Conservation (phyloP, 768 basidiomycete species). For the Lentinula aciculospora region DNA sequence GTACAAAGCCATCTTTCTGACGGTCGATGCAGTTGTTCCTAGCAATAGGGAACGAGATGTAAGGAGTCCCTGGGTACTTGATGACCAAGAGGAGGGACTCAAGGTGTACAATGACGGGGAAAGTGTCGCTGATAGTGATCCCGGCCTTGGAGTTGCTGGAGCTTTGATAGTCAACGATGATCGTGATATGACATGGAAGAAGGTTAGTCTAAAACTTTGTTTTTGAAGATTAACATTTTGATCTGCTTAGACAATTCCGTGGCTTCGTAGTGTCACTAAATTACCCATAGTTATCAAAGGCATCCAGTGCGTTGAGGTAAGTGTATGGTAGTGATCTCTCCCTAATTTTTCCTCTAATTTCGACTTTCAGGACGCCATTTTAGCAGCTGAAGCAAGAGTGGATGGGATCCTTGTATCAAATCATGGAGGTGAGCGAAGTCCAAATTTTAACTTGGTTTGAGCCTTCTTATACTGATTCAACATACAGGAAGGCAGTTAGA, state of each 20-base stretch:
- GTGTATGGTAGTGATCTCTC: conserved; percentile 8
- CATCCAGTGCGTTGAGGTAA: conserved; percentile 67
- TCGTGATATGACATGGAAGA: conserved; percentile 74
- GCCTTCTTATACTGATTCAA: not conserved
- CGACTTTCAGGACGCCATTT: conserved; percentile 65
- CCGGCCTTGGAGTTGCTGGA: conserved; percentile 61
- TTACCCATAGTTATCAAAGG: conserved; percentile 76
- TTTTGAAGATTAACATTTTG: not conserved
- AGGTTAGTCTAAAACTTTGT: conserved; percentile 12
- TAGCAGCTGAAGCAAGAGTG: conserved; percentile 81
- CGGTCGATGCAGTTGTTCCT: conserved; percentile 83
- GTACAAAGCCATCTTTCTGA: conserved; percentile 86
- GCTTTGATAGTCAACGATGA: conserved; percentile 65
- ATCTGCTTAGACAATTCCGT: conserved; percentile 51
- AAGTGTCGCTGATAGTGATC: conserved; percentile 20
- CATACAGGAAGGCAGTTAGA: conserved; percentile 70
- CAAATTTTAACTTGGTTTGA: not conserved
- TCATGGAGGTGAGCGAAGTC: conserved; percentile 64
- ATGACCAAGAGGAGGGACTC: conserved; percentile 45
- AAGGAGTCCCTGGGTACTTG: conserved; percentile 51
- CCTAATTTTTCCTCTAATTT: not conserved
- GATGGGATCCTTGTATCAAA: conserved; percentile 89
- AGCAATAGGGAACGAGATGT: conserved; percentile 79
- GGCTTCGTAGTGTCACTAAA: conserved; percentile 64
- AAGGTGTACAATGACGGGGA: conserved; percentile 18